phyloP scores from a whole-genome alignment of 169 alveolate species.

The Plasmodium ovale region DNA sequence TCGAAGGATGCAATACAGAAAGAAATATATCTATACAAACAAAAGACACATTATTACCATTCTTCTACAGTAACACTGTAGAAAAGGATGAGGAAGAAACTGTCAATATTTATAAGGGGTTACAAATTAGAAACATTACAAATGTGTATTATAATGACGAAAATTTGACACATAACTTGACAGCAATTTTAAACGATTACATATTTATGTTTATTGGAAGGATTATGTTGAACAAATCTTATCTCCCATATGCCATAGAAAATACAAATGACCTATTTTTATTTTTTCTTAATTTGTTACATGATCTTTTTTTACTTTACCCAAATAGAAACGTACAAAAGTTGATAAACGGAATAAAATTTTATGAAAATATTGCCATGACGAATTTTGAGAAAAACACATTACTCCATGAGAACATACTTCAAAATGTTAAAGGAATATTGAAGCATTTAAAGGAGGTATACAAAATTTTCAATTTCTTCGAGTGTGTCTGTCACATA shows the following conservation, averaged over 20 bases:
- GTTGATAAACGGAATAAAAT: slow-evolving; percentile 9
- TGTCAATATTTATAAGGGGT: slow-evolving; percentile 18
- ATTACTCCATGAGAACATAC: slow-evolving; percentile 5
- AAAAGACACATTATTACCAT: not conserved
- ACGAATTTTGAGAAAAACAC: slow-evolving; percentile 7
- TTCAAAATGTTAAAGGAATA: slow-evolving; percentile 16
- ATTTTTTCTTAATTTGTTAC: slow-evolving; percentile 39
- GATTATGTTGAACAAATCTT: slow-evolving; percentile 21
- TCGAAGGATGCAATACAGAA: no score
- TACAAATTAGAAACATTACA: slow-evolving; percentile 34
- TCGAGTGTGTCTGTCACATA: not conserved
- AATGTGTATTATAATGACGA: slow-evolving; percentile 58
- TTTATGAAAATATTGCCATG: not conserved
- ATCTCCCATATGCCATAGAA: slow-evolving; percentile 27
- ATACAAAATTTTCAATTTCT: not conserved
- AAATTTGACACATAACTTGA: slow-evolving; percentile 1
- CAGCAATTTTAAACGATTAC: slow-evolving; percentile 34
- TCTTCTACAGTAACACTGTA: slow-evolving; percentile 25
- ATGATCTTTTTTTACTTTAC: slow-evolving; percentile 15
- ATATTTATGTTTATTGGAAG: slow-evolving; percentile 46
- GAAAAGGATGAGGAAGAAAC: not conserved
- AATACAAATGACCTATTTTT: slow-evolving; percentile 64
- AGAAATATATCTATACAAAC: no score
- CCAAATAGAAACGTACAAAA: slow-evolving; percentile 49
- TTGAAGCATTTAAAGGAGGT: slow-evolving; percentile 32